Conservation (phyloP, 495 filamentous ascomycete species). For the Barbatosphaeria neglecta region DNA sequence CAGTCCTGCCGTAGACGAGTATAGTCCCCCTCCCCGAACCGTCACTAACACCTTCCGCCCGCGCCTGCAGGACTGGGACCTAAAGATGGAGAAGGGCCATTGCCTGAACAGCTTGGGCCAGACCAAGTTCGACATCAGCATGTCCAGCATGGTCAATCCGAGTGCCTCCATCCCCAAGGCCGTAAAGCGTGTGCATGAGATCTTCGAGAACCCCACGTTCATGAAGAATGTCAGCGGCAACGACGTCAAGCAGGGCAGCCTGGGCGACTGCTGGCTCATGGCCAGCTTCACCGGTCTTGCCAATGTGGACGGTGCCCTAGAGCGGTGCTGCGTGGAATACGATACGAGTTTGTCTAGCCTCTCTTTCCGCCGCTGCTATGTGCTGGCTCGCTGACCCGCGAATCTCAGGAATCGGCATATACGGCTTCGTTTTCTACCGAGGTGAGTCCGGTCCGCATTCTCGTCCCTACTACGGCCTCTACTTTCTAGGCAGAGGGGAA, state of each 20-base stretch:
- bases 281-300: conserved; percentile 76
- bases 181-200: conserved; percentile 67
- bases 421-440: conserved; percentile 90
- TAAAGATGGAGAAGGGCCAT: conserved; percentile 36
- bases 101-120: conserved; percentile 34
- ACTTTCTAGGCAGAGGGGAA: neutral
- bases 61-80: conserved; percentile 35
- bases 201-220: conserved; percentile 82
- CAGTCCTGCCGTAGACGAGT: conserved; percentile 2
- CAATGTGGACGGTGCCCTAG: conserved; percentile 64
- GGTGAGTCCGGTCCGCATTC: conserved; percentile 12
- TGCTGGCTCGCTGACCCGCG: conserved; percentile 1
- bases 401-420: conserved; percentile 61
- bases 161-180: conserved; percentile 42
- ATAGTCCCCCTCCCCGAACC: neutral
- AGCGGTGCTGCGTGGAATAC: conserved; percentile 71
- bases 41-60: conserved; percentile 6
- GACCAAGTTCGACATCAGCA: conserved; percentile 28
- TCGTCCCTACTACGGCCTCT: no score
- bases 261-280: conserved; percentile 91
- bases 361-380: neutral
- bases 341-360: conserved; percentile 34
- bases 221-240: conserved; percentile 63
- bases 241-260: conserved; percentile 68
- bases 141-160: conserved; percentile 23